Percentiles rank a stretch among this genome's conserved stretches.
These are phyloP conservation scores for Aspergillus sp. DNA, from an alignment of 2,329 filamentous ascomycete species.

Conservation along the genomic window DNA sequence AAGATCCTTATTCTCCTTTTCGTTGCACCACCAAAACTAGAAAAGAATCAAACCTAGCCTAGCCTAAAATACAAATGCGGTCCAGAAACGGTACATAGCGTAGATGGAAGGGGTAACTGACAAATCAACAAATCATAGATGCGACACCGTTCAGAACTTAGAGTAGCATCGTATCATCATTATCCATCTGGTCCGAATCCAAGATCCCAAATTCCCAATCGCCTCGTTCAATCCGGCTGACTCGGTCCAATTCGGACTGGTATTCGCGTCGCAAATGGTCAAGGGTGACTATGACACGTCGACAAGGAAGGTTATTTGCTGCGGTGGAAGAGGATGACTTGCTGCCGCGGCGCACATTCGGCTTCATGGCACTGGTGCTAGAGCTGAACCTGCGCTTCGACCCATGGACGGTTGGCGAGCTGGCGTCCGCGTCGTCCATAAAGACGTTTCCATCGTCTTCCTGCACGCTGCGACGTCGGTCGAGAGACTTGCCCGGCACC, in stretches of 20 bases:
- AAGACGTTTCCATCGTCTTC: conserved; percentile 39
- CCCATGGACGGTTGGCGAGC: conserved; percentile 16
- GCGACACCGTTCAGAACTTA: conserved; percentile 8
- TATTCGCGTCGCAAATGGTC: conserved; percentile 86
- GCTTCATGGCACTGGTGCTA: conserved; percentile 20
- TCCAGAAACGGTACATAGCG: not conserved
- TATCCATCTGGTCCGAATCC: conserved; percentile 25
- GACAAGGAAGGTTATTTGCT: conserved; percentile 30
- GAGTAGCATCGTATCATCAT: conserved; percentile 38
- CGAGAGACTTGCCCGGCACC: conserved; percentile 30
- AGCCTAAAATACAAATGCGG: conserved; percentile 10
- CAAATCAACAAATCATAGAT: conserved; percentile 2
- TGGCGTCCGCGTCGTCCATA: conserved; percentile 36
- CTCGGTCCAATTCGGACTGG: conserved; percentile 82
- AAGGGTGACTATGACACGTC: conserved; percentile 78
- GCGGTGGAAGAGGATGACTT: conserved; percentile 19
- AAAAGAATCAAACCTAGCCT: not conserved
- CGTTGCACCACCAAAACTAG: conserved; percentile 1
- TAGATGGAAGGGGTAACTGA: not conserved
- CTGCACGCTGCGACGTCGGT: conserved; percentile 46
- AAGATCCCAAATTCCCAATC: conserved; percentile 72
- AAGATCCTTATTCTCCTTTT: not conserved
- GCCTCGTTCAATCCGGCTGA: conserved; percentile 83
- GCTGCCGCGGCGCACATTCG: conserved; percentile 20
- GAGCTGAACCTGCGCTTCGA: conserved; percentile 21